Evolutionary conservation across 257 asterid species (phyloP).

Genomic region (Haberlea rhodopensis): DNA sequence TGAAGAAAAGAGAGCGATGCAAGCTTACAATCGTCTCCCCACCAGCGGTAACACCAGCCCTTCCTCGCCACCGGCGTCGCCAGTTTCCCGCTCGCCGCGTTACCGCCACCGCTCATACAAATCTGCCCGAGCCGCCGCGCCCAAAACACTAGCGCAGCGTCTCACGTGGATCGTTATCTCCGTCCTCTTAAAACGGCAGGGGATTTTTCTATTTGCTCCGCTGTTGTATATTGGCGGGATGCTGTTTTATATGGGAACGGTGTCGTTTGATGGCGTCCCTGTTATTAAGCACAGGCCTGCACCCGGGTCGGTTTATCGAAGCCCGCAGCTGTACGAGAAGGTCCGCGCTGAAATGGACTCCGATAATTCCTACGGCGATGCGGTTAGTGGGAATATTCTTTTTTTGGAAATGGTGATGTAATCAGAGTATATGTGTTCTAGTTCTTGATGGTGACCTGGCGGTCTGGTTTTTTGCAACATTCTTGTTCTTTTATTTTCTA

Average conservation of each 20-base stretch:
- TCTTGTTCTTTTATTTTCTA: conserved; percentile 24
- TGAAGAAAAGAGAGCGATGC: conserved; percentile 71
- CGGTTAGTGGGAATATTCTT: conserved; percentile 73
- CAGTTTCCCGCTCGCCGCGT: conserved; percentile 84
- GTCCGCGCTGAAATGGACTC: conserved; percentile 67
- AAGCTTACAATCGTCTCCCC: conserved; percentile 87
- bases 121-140: conserved; percentile 52
- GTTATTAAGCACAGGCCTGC: conserved; percentile 49
- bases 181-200: conserved; percentile 70
- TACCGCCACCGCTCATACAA: conserved; percentile 43
- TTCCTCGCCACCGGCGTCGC: conserved; percentile 86
- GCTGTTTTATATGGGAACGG: conserved; percentile 93
- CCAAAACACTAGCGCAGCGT: conserved; percentile 56
- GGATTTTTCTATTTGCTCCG: conserved; percentile 86
- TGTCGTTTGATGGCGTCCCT: conserved; percentile 78
- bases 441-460: not conserved
- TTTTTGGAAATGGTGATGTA: not conserved
- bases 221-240: conserved; percentile 76
- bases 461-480: conserved; percentile 20
- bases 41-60: conserved; percentile 93
- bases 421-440: not conserved
- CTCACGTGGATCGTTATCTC: conserved; percentile 69
- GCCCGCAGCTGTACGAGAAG: conserved; percentile 78
- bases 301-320: conserved; percentile 81
- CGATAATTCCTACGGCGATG: conserved; percentile 77